These are phyloP conservation scores for Malus asiatica DNA, from an alignment of 306 rosid species.

Conservation along the genomic window DNA sequence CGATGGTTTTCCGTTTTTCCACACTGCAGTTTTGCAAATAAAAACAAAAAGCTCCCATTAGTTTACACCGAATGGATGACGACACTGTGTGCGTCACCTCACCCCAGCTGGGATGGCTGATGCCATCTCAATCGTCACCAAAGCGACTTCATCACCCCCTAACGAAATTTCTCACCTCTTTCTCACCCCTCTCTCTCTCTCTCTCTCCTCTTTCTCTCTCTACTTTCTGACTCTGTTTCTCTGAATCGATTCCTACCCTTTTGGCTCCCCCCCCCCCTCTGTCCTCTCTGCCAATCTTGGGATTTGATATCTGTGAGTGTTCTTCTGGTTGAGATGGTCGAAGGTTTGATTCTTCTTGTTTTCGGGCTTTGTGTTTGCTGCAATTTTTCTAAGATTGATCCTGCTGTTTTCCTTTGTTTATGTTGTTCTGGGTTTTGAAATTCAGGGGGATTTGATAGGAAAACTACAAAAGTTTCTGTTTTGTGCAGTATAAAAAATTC, in stretches of 20 bases:
- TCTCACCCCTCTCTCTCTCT: not conserved
- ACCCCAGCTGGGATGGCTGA: constrained; percentile 47
- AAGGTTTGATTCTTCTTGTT: not conserved
- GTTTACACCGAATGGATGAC: constrained; percentile 20
- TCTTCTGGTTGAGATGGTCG: not conserved
- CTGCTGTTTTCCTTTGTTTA: not conserved
- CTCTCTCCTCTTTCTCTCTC: not conserved
- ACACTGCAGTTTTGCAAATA: not conserved
- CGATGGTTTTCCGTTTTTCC: not conserved
- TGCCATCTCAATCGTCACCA: constrained; percentile 48
- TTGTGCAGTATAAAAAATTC: not conserved
- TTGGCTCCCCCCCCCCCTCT: not conserved
- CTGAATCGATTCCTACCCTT: not conserved
- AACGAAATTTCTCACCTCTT: constrained; percentile 12
- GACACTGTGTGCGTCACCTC: constrained; percentile 33
- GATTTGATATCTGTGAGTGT: not conserved
- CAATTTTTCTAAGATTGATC: not conserved
- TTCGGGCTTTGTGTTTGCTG: not conserved
- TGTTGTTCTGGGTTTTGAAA: not conserved
- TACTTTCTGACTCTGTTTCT: not conserved
- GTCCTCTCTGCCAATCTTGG: constrained; percentile 18
- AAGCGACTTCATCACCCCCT: constrained; percentile 51
- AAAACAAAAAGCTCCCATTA: not conserved
- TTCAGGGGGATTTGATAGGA: not conserved
- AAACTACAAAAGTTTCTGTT: not conserved